These are phyloP conservation scores for Alternaria brassicicola DNA, from an alignment of 2,329 filamentous ascomycete genomes.

Conservation along the genomic window DNA sequence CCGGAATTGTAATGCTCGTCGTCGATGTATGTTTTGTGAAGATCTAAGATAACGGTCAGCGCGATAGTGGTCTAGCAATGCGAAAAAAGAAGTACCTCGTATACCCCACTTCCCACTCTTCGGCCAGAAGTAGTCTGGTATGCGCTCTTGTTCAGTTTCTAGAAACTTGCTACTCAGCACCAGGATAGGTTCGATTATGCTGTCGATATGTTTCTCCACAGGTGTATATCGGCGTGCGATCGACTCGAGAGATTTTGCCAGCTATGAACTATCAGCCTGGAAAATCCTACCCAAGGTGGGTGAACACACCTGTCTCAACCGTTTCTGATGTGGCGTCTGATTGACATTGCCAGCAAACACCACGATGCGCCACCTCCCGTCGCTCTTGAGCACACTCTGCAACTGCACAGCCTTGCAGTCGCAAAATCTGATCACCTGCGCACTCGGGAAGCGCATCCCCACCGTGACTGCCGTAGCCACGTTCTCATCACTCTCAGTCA, in stretches of 20 bases:
- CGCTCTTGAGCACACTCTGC: conserved; percentile 56
- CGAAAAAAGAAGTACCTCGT: conserved; percentile 50
- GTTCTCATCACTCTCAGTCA: conserved; percentile 38
- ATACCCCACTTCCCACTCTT: conserved; percentile 62
- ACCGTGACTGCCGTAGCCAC: conserved; percentile 49
- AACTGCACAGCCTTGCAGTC: conserved; percentile 65
- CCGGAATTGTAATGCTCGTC: conserved; percentile 61
- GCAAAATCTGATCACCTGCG: conserved; percentile 64
- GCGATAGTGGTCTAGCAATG: not conserved
- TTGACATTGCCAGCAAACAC: conserved; percentile 56
- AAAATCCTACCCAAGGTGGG: not conserved
- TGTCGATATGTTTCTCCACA: conserved; percentile 54
- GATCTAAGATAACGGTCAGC: conserved; percentile 47
- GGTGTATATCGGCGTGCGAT: conserved; percentile 55
- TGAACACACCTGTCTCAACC: conserved; percentile 49
- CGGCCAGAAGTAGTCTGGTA: conserved; percentile 64
- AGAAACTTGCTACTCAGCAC: conserved; percentile 58
- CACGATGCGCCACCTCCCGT: conserved; percentile 60
- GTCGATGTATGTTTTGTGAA: conserved; percentile 67
- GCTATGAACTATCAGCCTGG: conserved; percentile 14
- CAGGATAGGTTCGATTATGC: conserved; percentile 63
- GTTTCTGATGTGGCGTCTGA: conserved; percentile 26
- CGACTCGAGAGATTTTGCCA: conserved; percentile 25
- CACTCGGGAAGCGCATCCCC: conserved; percentile 59
- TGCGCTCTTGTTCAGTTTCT: conserved; percentile 58